A percentile compares a stretch with the other conserved stretches of the same genome.
Evolutionary conservation across 805 yeast species (phyloP).

Genomic region (Yamadazyma phyllophila): DNA sequence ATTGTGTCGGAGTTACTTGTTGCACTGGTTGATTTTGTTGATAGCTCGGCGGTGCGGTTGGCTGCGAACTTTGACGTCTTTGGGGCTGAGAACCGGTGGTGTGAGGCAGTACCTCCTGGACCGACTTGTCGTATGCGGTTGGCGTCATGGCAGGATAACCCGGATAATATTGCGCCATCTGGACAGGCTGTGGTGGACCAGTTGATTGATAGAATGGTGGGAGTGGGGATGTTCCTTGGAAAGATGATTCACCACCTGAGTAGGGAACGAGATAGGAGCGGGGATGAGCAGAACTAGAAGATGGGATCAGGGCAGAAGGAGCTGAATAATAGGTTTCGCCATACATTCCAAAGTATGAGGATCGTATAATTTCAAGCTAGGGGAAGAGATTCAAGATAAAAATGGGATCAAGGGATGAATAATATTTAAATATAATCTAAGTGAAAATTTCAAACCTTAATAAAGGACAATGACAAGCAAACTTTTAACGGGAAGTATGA

Average conservation of each 20-base stretch:
- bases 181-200: background rate
- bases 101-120: background rate
- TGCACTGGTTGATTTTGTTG: background rate
- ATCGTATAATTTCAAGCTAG: background rate
- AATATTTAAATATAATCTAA: constrained; percentile 2
- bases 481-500: background rate
- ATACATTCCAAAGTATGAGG: background rate
- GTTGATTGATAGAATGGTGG: background rate
- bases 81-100: background rate
- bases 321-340: background rate
- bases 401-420: background rate
- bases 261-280: too few relatives aligned
- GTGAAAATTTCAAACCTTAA: background rate
- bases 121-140: background rate
- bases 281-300: background rate
- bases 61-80: background rate
- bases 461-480: background rate
- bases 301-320: background rate
- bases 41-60: background rate
- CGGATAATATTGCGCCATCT: background rate
- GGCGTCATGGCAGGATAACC: too few relatives aligned
- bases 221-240: too few relatives aligned
- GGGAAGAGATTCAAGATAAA: background rate
- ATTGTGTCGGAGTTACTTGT: background rate
- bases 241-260: too few relatives aligned